These are phyloP conservation scores for Aspergillus terreus DNA, from an alignment of 2,329 filamentous ascomycete genomes.

Conservation along the genomic window DNA sequence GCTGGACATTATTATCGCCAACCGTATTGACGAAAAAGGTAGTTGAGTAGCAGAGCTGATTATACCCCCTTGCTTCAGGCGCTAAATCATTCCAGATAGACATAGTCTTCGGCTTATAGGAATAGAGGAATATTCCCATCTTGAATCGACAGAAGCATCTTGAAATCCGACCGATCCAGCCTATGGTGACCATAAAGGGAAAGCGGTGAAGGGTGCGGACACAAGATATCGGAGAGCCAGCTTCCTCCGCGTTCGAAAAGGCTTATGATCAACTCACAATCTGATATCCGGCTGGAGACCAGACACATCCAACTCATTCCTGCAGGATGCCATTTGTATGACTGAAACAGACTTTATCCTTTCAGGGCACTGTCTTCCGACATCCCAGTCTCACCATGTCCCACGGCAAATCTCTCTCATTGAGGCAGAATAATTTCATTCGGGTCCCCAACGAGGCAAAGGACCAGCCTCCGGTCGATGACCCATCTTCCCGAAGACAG, in stretches of 20 bases:
- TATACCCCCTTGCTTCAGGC: too few relatives aligned
- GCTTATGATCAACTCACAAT: neutral
- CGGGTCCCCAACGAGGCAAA: conserved; percentile 12
- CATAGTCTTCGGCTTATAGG: too few relatives aligned
- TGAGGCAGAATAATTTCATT: conserved; percentile 17
- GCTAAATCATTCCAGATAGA: too few relatives aligned
- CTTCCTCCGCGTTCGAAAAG: neutral
- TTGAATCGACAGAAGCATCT: too few relatives aligned
- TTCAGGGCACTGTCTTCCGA: neutral
- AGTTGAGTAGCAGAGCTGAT: too few relatives aligned
- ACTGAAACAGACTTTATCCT: neutral
- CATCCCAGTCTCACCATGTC: conserved; percentile 15
- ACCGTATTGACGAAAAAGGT: too few relatives aligned
- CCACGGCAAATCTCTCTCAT: conserved; percentile 15
- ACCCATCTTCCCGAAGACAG: conserved; percentile 10
- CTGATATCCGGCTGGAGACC: neutral
- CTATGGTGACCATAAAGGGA: neutral
- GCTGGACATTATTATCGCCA: too few relatives aligned
- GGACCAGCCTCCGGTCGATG: conserved; percentile 1
- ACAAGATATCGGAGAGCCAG: neutral
- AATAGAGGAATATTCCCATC: too few relatives aligned
- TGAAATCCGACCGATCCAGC: too few relatives aligned
- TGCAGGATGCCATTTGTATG: neutral
- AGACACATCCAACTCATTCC: neutral
- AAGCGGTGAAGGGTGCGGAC: neutral